Conservation (phyloP, 169 alveolate species). For the Plasmodium coatneyi region DNA sequence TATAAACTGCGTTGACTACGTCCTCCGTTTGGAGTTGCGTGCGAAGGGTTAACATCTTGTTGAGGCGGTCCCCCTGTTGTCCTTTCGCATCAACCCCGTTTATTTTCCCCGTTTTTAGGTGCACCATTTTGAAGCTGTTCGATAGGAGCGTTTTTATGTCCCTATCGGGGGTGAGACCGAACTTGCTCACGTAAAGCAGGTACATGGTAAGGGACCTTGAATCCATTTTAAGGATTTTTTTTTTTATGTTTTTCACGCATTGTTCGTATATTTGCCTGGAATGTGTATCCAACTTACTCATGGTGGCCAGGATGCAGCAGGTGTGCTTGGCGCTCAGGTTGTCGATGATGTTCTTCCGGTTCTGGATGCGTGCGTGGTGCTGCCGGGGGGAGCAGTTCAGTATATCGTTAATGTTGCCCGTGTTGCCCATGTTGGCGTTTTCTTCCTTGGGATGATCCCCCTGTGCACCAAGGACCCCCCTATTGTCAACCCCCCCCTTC, state of each 20-base stretch:
- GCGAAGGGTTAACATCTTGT: conserved; percentile 11
- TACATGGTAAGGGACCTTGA: conserved; percentile 43
- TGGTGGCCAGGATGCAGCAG: conserved; percentile 20
- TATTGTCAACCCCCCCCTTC: neutral
- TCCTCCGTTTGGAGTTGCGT: conserved; percentile 16
- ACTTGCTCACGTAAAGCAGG: conserved; percentile 54
- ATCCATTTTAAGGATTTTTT: conserved; percentile 46
- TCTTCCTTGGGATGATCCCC: neutral
- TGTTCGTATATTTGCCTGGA: conserved; percentile 26
- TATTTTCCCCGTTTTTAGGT: neutral
- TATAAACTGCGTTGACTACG: conserved; percentile 41
- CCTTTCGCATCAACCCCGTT: neutral
- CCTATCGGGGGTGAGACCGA: conserved; percentile 17
- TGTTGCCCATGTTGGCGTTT: neutral
- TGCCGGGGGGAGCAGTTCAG: neutral
- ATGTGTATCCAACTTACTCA: conserved; percentile 35
- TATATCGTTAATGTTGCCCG: neutral
- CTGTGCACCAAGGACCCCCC: neutral
- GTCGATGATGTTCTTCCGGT: conserved; percentile 16
- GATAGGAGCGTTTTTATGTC: conserved; percentile 30
- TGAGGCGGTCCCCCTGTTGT: neutral
- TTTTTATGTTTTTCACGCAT: conserved; percentile 41
- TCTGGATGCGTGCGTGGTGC: neutral
- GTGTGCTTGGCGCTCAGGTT: conserved; percentile 40
- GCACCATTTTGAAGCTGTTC: conserved; percentile 1